Evolutionary conservation across 441 rosid species (phyloP), one percentile per base, ranked within the genome.

Genomic region (Gossypium davidsonii): DNA sequence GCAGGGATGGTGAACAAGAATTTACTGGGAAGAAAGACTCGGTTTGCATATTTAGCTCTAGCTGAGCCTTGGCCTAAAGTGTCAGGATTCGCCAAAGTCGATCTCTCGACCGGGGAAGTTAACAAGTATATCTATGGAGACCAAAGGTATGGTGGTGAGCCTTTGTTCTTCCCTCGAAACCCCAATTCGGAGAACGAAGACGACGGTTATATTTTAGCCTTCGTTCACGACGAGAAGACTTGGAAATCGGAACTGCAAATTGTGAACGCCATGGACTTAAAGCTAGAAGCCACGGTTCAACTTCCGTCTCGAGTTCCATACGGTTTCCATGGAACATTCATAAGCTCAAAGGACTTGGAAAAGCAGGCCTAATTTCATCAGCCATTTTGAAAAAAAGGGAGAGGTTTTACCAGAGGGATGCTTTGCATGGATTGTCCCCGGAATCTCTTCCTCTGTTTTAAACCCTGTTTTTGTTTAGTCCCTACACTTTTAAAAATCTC

Each of bases 51-150:
- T 73, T 60, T 93, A 1, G 98, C 97, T 2, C 64, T 91, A 3
- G 86, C 97, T 0, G 98, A 93, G 79, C 95, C 98, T 1, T 93
- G 98, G 98, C 98, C 98, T 0, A 88, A 85, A 73, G 98, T 93
- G 0, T 91, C 98, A 6, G 98, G 98, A 15, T 91, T 93, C 5
- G 97, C 91, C 0, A 93, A 93, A 79, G 97, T 89, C 6, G 88
- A 93, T 15, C 83, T 92, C 21, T 81, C 75, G 0, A 85, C 85
- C 0, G 97, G 97, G 2, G 88, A 89, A n/a, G 79, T 78, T 12
- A 70, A 72, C 6, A 84, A 86, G 52, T 81, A 82, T 31, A 61
- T 82, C 0, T 91, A 93, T 15, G 97, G 97, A 1, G 79, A 84
- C 3, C 73, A 77, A 0, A 91, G 82, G 70, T 91, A 76, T 55